phyloP scores from a whole-genome alignment of 2,329 filamentous ascomycete species.

The Hymenoscyphus infarciens region DNA sequence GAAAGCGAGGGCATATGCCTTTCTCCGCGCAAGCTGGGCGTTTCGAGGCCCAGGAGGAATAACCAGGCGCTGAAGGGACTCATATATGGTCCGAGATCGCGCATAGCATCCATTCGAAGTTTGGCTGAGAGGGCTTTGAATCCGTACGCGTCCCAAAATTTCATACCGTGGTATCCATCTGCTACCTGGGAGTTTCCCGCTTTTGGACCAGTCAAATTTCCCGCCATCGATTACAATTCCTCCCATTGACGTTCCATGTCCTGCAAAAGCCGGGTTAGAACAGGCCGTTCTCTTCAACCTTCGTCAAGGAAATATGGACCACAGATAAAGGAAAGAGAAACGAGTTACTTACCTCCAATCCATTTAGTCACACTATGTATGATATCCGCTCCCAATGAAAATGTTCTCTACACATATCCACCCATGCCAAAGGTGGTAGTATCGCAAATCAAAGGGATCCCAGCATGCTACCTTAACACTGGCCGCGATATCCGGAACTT shows the following conservation, averaged over 20 bases:
- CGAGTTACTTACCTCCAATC: constrained; percentile 51
- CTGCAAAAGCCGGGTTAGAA: background rate
- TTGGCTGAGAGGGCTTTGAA: constrained; percentile 59
- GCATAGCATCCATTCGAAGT: constrained; percentile 63
- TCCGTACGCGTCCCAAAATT: constrained; percentile 67
- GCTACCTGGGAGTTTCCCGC: constrained; percentile 62
- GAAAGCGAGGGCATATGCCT: constrained; percentile 59
- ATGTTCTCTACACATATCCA: constrained; percentile 10
- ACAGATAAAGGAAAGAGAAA: background rate
- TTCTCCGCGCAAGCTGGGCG: constrained; percentile 60
- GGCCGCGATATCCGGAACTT: constrained; percentile 63
- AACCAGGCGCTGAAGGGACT: constrained; percentile 69
- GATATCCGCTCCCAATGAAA: constrained; percentile 55
- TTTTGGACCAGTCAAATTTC: constrained; percentile 66
- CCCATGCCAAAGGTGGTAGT: constrained; percentile 23
- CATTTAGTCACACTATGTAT: constrained; percentile 63
- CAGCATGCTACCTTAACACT: constrained; percentile 57
- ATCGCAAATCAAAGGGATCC: constrained; percentile 46
- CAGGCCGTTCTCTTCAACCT: background rate
- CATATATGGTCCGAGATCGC: constrained; percentile 60
- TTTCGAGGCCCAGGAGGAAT: constrained; percentile 63
- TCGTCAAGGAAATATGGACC: too few species aligned
- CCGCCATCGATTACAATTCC: constrained; percentile 63
- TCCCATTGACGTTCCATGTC: constrained; percentile 62
- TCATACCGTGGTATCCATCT: constrained; percentile 62